Conservation (phyloP, 306 rosid genomes). For the Myrica gale region DNA sequence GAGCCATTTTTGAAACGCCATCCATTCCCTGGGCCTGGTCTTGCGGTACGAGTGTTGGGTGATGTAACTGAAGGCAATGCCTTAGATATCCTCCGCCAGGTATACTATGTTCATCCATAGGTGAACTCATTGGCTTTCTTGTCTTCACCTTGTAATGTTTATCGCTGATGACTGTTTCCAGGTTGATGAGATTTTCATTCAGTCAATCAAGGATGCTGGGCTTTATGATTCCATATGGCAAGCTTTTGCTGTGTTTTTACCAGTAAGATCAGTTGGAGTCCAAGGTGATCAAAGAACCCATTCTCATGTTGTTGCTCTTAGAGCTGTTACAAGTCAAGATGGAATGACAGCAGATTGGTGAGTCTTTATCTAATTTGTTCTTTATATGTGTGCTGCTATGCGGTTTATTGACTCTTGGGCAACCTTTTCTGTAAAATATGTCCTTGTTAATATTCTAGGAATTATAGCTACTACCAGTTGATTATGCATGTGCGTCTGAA, state of each 20-base stretch:
- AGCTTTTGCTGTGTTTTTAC: conserved; percentile 95
- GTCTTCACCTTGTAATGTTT: conserved; percentile 6
- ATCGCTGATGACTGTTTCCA: conserved; percentile 3
- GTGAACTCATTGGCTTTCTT: not conserved
- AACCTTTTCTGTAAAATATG: not conserved
- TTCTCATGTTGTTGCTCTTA: conserved; percentile 87
- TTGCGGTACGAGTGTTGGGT: conserved; percentile 88
- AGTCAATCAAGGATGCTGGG: conserved; percentile 85
- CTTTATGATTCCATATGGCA: conserved; percentile 96
- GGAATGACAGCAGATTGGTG: conserved; percentile 99
- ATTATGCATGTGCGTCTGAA: not conserved
- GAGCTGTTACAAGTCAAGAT: conserved; percentile 98
- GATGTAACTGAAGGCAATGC: conserved; percentile 84
- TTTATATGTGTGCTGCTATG: conserved; percentile 5
- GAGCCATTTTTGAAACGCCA: conserved; percentile 79
- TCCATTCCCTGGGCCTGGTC: conserved; percentile 98
- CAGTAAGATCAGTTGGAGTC: conserved; percentile 86
- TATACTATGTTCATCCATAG: conserved; percentile 22
- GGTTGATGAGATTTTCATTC: conserved; percentile 97
- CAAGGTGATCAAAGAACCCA: conserved; percentile 97
- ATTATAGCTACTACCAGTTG: not conserved
- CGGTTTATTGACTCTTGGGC: not conserved
- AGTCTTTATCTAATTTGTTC: conserved; percentile 29
- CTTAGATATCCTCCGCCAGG: conserved; percentile 83
- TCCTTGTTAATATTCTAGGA: not conserved